Evolutionary conservation across 2,329 filamentous ascomycete genomes (phyloP), one percentile per base, ranked within the genome.

Genomic region (Escovopsis sp.): DNA sequence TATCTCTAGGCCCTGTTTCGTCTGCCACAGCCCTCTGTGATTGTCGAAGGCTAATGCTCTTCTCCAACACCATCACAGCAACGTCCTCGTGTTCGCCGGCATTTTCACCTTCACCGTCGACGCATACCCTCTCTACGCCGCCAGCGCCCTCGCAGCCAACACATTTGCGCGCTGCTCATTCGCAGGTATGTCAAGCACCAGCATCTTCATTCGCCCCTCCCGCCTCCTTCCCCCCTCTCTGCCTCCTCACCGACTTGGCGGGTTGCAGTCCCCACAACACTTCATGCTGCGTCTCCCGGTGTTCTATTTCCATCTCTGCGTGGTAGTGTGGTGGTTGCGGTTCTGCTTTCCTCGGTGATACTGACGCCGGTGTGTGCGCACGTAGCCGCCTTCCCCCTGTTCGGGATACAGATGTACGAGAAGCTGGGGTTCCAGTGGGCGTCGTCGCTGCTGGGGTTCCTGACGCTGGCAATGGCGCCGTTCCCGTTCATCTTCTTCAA

Each of bases 21-120:
- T 23, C 26, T 6, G 9, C 26, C 15, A 45, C 32, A 36, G 45
- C 43, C 34, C 34, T 33, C 9, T 48, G 44, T 49, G 46, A 50
- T 57, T 60, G 53, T 59, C 55, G 41, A 11, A 15, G 15, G 15
- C 15, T 15, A 15, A 15, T 15, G 15, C 2, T 15, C 15, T 15
- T 15, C 15, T 15, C 40, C 47, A 33, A 43, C 32, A 48, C 54
- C 50, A 43, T 49, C 51, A 55, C 53, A 85, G 83, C 41, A 80
- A 76, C 42, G 73, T 94, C 46, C 73, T 93, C 45, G 77, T 82
- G 28, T 95, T 85, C 61, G 80, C 77, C 44, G 85, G 86, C 41
- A 77, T 93, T 50, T 94, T 94, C 60, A 93, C 86, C 11, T 94
- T 93, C 63, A 66, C 93, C 49, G 85, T 85, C 51, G 83, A 86